A percentile compares a stretch with the other conserved stretches of the same genome.
These are phyloP conservation scores for Rhodamnia rubescens DNA, from an alignment of 345 rosid genomes.

Conservation along the genomic window DNA sequence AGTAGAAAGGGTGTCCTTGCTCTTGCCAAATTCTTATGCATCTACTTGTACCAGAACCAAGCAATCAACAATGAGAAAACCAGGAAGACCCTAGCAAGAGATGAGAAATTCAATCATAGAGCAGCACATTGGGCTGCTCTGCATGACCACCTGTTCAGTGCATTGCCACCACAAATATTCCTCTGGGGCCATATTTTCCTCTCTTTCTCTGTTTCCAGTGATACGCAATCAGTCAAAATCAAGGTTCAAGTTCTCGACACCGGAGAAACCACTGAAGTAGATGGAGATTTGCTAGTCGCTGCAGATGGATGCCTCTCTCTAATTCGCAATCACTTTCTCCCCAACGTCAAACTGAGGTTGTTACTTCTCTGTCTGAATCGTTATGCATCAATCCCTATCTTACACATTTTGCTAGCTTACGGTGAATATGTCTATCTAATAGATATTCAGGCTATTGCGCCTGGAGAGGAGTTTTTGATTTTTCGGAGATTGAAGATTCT, in stretches of 20 bases:
- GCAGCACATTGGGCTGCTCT: slow-evolving; percentile 75
- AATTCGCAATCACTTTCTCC: slow-evolving; percentile 43
- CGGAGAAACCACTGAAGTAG: slow-evolving; percentile 30
- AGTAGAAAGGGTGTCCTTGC: not conserved
- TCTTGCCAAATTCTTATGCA: not conserved
- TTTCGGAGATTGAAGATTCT: slow-evolving; percentile 35
- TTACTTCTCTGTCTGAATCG: not conserved
- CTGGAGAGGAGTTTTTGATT: slow-evolving; percentile 71
- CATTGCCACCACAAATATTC: slow-evolving; percentile 38
- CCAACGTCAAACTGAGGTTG: slow-evolving; percentile 53
- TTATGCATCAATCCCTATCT: not conserved
- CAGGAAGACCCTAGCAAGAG: slow-evolving; percentile 32
- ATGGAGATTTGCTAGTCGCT: slow-evolving; percentile 60
- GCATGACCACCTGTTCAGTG: slow-evolving; percentile 33
- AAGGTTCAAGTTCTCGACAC: slow-evolving; percentile 32
- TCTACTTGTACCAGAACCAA: slow-evolving; percentile 26
- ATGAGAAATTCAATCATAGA: slow-evolving; percentile 51
- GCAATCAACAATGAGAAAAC: slow-evolving; percentile 25
- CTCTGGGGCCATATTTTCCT: slow-evolving; percentile 54
- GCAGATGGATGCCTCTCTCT: slow-evolving; percentile 74
- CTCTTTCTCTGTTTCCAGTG: slow-evolving; percentile 38
- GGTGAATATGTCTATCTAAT: not conserved
- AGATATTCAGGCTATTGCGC: slow-evolving; percentile 82
- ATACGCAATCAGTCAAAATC: slow-evolving; percentile 26
- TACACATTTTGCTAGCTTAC: not conserved